phyloP scores from a whole-genome alignment of 1,139 yeast species.

The Protomyces inouyei region DNA sequence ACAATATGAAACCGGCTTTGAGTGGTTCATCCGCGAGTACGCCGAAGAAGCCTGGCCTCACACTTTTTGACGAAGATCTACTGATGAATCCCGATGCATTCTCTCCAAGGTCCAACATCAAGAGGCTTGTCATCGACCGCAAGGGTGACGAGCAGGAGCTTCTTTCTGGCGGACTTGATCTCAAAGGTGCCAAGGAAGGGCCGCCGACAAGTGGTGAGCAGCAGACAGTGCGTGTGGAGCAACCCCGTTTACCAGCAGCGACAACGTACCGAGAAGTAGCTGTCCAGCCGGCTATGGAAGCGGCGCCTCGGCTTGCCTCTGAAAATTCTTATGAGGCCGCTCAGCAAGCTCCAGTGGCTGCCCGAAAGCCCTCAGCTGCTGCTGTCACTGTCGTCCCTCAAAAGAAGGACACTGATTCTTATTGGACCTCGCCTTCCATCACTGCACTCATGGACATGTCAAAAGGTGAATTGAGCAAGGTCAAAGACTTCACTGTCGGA shows the following conservation, averaged over 20 bases:
- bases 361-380: neutral
- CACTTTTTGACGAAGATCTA: constrained; percentile 49
- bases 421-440: constrained; percentile 79
- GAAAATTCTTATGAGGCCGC: neutral
- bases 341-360: neutral
- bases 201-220: constrained; percentile 31
- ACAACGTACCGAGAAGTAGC: neutral
- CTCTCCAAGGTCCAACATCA: constrained; percentile 57
- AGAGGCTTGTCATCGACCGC: constrained; percentile 55
- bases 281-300: neutral
- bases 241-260: neutral
- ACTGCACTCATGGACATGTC: constrained; percentile 57
- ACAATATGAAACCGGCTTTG: constrained; percentile 9
- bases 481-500: constrained; percentile 70
- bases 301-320: neutral
- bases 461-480: constrained; percentile 58
- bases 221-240: neutral
- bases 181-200: constrained; percentile 29
- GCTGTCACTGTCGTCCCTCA: neutral
- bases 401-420: constrained; percentile 54
- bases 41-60: constrained; percentile 1
- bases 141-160: constrained; percentile 37
- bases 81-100: constrained; percentile 69
- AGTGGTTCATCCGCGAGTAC: constrained; percentile 1
- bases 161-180: constrained; percentile 32